Percentiles rank a stretch among this genome's conserved stretches.
These are phyloP conservation scores for Daldinia grandis DNA, from an alignment of 495 filamentous ascomycete species.

Conservation along the genomic window DNA sequence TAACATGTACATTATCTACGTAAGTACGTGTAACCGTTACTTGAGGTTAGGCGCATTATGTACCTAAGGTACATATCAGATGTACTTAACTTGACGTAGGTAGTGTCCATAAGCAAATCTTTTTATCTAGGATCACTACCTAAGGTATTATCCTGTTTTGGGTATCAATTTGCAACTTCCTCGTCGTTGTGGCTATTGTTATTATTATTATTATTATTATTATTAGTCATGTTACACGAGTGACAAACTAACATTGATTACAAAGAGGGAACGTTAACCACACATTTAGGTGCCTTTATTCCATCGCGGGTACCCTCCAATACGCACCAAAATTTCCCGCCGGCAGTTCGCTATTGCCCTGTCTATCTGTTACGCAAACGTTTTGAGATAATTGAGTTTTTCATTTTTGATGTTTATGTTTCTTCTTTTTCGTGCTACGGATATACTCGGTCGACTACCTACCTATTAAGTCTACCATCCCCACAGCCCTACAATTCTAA, in stretches of 20 bases:
- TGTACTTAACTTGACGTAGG: neutral
- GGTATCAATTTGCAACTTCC: conserved; percentile 41
- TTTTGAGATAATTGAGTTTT: conserved; percentile 24
- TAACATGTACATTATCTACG: neutral
- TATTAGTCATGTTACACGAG: conserved; percentile 38
- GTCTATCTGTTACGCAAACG: conserved; percentile 30
- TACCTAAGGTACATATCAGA: neutral
- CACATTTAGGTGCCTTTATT: conserved; percentile 5
- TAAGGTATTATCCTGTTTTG: conserved; percentile 29
- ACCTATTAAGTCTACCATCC: conserved; percentile 19
- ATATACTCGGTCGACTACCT: conserved; percentile 25
- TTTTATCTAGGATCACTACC: neutral
- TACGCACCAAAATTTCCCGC: conserved; percentile 11
- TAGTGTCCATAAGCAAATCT: neutral
- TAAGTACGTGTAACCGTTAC: neutral
- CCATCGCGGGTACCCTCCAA: conserved; percentile 3
- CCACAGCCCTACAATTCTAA: conserved; percentile 17
- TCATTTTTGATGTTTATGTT: neutral
- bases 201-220: conserved; percentile 19
- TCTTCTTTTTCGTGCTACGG: conserved; percentile 1
- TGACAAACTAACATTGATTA: conserved; percentile 41
- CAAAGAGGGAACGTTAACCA: conserved; percentile 18
- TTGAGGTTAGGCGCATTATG: neutral
- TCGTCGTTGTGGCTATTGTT: neutral
- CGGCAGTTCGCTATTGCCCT: conserved; percentile 28